These are phyloP conservation scores for Parascedosporium putredinis DNA, from an alignment of 2,329 filamentous ascomycete genomes.

Conservation along the genomic window DNA sequence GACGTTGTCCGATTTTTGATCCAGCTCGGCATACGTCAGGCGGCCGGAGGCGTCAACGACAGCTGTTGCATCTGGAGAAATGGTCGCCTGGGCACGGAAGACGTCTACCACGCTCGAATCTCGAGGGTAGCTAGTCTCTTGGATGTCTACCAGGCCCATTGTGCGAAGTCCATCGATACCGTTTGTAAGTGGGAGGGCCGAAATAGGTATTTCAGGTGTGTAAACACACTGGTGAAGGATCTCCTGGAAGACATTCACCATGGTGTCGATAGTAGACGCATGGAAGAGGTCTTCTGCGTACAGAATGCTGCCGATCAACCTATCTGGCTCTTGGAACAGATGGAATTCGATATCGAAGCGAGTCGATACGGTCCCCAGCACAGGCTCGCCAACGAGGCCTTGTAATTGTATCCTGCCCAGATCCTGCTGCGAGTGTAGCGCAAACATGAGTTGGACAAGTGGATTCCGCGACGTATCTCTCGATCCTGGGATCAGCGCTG, in stretches of 20 bases:
- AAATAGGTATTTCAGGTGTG: background rate
- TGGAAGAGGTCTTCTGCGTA: too few relatives aligned
- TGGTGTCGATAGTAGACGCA: constrained; percentile 15
- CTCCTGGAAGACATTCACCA: constrained; percentile 12
- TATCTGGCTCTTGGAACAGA: background rate
- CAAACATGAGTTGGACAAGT: constrained; percentile 13
- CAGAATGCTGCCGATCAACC: background rate
- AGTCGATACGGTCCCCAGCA: background rate
- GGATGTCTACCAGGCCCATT: constrained; percentile 10
- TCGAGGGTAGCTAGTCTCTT: constrained; percentile 10
- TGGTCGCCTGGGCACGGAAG: constrained; percentile 14
- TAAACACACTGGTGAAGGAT: constrained; percentile 10
- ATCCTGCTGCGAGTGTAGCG: constrained; percentile 15
- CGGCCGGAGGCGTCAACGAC: constrained; percentile 12
- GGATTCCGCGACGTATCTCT: constrained; percentile 11
- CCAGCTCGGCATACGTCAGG: constrained; percentile 16
- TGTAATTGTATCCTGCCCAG: constrained; percentile 1
- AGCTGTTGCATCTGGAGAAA: constrained; percentile 9
- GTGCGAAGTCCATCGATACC: constrained; percentile 7
- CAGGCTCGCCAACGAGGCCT: background rate
- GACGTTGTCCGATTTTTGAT: constrained; percentile 12
- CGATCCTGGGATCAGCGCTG: constrained; percentile 4
- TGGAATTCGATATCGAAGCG: background rate
- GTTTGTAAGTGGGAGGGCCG: background rate
- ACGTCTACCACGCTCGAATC: constrained; percentile 15